These are phyloP conservation scores for Neoscytalidium dimidiatum DNA, from an alignment of 2,329 filamentous ascomycete species.

Conservation along the genomic window DNA sequence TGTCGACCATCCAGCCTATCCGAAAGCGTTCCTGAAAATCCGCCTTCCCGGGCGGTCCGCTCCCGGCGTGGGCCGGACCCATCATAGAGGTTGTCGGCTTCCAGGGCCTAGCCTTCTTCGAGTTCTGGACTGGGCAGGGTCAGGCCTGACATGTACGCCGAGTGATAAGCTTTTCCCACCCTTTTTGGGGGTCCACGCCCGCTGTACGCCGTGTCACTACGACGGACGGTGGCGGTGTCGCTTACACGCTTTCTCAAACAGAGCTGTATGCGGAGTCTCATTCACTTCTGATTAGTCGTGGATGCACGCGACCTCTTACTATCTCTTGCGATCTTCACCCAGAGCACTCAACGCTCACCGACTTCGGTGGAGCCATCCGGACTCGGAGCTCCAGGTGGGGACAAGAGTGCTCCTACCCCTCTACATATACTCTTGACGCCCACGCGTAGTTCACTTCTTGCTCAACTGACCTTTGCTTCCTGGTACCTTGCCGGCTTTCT, in stretches of 20 bases:
- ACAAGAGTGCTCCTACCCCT: neutral
- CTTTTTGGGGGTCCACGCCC: neutral
- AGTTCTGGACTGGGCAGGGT: constrained; percentile 7
- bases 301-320: neutral
- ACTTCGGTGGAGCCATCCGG: constrained; percentile 7
- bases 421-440: neutral
- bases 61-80: neutral
- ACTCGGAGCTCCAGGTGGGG: constrained; percentile 9
- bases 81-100: neutral
- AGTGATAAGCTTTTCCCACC: constrained; percentile 8
- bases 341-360: neutral
- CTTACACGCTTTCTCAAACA: too few relatives aligned
- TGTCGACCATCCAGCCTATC: neutral
- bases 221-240: neutral
- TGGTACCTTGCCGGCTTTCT: neutral
- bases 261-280: too few relatives aligned
- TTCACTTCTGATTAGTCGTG: neutral
- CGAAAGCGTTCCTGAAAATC: neutral
- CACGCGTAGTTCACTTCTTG: neutral
- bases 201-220: neutral
- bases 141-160: neutral
- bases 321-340: neutral
- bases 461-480: neutral
- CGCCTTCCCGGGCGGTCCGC: constrained; percentile 7
- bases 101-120: neutral